Conservation (phyloP, 2,329 filamentous ascomycete genomes). For the Fusarium scirpi region DNA sequence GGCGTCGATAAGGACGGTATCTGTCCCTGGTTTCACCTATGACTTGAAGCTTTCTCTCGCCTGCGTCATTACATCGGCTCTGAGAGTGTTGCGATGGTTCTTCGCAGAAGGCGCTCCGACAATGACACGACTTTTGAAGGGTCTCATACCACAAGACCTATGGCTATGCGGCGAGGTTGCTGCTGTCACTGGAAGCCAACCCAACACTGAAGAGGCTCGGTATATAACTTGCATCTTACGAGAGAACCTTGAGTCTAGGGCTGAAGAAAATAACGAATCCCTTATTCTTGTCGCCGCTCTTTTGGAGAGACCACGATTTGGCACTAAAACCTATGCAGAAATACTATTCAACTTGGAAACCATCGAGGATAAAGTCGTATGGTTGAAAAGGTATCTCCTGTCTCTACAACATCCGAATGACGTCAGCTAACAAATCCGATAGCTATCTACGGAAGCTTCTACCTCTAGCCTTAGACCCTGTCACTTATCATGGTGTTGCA, state of each 20-base stretch:
- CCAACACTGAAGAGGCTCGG: neutral
- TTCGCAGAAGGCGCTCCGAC: neutral
- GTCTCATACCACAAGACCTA: neutral
- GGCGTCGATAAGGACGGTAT: neutral
- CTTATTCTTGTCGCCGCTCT: neutral
- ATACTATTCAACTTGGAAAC: neutral
- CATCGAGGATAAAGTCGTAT: neutral
- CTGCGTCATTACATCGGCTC: neutral
- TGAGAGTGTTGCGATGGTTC: too few species aligned
- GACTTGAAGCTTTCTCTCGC: neutral
- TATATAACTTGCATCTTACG: neutral
- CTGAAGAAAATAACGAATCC: neutral
- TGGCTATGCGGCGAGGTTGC: neutral
- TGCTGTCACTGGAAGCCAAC: neutral
- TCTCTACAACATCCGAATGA: rapidly evolving
- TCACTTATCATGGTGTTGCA: neutral
- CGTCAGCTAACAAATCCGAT: neutral
- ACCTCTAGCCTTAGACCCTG: neutral
- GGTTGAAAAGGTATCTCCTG: neutral
- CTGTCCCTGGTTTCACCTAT: neutral
- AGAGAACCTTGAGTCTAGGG: neutral
- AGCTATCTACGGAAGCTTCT: neutral
- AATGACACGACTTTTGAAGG: neutral
- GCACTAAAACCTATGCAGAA: neutral
- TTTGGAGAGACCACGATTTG: neutral